Conservation (phyloP, 495 filamentous ascomycete species). For the Xeromyces bisporus region DNA sequence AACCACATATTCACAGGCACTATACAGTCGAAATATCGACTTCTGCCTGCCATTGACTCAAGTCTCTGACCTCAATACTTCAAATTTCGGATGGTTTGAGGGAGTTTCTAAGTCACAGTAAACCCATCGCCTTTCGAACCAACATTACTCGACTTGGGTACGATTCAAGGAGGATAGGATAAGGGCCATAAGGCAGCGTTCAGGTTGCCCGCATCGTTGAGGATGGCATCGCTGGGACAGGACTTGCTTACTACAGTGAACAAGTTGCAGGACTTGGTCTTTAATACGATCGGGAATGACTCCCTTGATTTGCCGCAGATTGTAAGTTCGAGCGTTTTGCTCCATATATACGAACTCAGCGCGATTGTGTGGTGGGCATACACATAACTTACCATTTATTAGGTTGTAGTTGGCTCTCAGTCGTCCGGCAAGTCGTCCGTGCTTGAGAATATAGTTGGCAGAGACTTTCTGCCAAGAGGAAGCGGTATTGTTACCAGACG, state of each 20-base stretch:
- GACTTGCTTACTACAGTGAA: conserved; percentile 87
- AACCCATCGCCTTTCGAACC: too few species aligned
- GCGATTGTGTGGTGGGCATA: too few species aligned
- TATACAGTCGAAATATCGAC: too few species aligned
- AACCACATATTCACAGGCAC: too few species aligned
- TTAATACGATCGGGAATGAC: conserved; percentile 98
- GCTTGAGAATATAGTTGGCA: conserved; percentile 94
- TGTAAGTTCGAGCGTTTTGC: conserved; percentile 36
- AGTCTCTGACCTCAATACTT: too few species aligned
- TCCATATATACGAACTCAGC: background rate
- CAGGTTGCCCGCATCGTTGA: background rate
- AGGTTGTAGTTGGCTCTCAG: conserved; percentile 98
- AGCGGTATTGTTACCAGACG: conserved; percentile 91
- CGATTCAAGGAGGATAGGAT: too few species aligned
- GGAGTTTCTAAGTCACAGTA: too few species aligned
- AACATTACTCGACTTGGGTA: too few species aligned
- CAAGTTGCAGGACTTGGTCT: conserved; percentile 93
- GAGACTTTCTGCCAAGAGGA: conserved; percentile 91
- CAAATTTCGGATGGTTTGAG: too few species aligned
- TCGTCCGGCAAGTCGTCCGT: conserved; percentile 99
- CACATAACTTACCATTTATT: conserved; percentile 6
- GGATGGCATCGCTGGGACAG: conserved; percentile 66
- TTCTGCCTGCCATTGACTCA: too few species aligned
- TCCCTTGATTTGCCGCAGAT: conserved; percentile 96
- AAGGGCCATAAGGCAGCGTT: background rate